Percentiles rank a stretch among this genome's conserved stretches.
Evolutionary conservation across 2,329 filamentous ascomycete genomes (phyloP).

Genomic region (Lizonia empirigonia): DNA sequence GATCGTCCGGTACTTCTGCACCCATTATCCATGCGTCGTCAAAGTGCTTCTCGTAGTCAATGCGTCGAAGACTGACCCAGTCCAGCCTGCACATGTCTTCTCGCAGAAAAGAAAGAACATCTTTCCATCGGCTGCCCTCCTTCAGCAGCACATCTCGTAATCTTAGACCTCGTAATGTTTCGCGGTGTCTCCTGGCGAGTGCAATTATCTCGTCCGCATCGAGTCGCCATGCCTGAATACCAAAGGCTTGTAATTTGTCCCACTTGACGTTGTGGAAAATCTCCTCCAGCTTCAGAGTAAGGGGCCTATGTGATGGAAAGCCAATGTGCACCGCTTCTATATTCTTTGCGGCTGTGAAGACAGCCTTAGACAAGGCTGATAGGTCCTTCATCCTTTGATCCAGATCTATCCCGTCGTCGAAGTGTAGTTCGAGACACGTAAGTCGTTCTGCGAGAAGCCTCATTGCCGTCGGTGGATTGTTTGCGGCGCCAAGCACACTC

Average conservation of each 20-base stretch:
- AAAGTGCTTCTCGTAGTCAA: slow-evolving; percentile 64
- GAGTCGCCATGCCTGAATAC: slow-evolving; percentile 68
- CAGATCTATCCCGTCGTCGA: slow-evolving; percentile 63
- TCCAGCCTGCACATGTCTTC: slow-evolving; percentile 63
- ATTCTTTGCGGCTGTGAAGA: slow-evolving; percentile 65
- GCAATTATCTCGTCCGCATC: slow-evolving; percentile 65
- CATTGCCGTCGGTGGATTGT: slow-evolving; percentile 55
- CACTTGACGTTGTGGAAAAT: slow-evolving; percentile 68
- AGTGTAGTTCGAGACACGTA: slow-evolving; percentile 67
- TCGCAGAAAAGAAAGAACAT: slow-evolving; percentile 63
- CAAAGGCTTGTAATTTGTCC: slow-evolving; percentile 66
- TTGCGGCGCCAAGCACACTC: slow-evolving; percentile 59
- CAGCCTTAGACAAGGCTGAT: slow-evolving; percentile 61
- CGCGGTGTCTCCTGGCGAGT: slow-evolving; percentile 61
- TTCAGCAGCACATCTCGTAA: slow-evolving; percentile 66
- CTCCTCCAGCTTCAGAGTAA: slow-evolving; percentile 63
- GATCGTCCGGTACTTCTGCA: slow-evolving; percentile 57
- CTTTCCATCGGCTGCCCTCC: slow-evolving; percentile 64
- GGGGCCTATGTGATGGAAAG: slow-evolving; percentile 63
- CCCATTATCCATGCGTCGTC: slow-evolving; percentile 55
- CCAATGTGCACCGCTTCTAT: slow-evolving; percentile 69
- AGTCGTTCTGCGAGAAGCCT: slow-evolving; percentile 61
- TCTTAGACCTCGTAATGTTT: slow-evolving; percentile 63
- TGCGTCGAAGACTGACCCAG: slow-evolving; percentile 66
- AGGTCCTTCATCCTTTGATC: slow-evolving; percentile 63